Conservation (phyloP, 345 rosid genomes). For the Rhodomyrtus tomentosa region DNA sequence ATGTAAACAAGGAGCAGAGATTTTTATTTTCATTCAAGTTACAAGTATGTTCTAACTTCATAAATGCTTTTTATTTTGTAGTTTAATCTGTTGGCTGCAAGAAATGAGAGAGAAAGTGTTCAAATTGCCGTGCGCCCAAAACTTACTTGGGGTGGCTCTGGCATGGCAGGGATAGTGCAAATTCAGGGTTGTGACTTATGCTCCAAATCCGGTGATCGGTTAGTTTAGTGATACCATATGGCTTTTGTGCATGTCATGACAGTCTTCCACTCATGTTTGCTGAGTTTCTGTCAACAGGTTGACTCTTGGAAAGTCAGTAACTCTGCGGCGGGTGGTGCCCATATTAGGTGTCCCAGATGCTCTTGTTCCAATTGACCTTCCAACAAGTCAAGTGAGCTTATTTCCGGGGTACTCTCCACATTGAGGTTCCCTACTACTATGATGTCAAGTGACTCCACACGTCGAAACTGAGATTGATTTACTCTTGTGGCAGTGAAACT, state of each 20-base stretch:
- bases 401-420: conserved; percentile 56
- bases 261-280: conserved; percentile 4
- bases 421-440: background rate
- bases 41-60: conserved; percentile 4
- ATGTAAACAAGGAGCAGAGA: background rate
- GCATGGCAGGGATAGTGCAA: conserved; percentile 65
- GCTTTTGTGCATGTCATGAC: background rate
- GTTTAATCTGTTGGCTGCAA: conserved; percentile 89
- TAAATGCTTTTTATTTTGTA: conserved; percentile 19
- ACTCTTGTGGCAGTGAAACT: conserved; percentile 57
- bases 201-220: conserved; percentile 81
- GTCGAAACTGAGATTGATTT: background rate
- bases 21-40: background rate
- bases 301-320: conserved; percentile 67
- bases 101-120: conserved; percentile 93
- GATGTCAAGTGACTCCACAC: background rate
- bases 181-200: conserved; percentile 78
- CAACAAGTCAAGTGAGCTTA: conserved; percentile 59
- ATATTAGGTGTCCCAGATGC: conserved; percentile 95
- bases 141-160: conserved; percentile 73
- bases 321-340: conserved; percentile 58
- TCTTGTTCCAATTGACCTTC: conserved; percentile 84
- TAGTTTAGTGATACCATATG: conserved; percentile 18
- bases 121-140: conserved; percentile 92
- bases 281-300: conserved; percentile 38